Evolutionary conservation across 306 rosid genomes (phyloP), one percentile per base, ranked within the genome.

Genomic region (Echinosophora koreensis): DNA sequence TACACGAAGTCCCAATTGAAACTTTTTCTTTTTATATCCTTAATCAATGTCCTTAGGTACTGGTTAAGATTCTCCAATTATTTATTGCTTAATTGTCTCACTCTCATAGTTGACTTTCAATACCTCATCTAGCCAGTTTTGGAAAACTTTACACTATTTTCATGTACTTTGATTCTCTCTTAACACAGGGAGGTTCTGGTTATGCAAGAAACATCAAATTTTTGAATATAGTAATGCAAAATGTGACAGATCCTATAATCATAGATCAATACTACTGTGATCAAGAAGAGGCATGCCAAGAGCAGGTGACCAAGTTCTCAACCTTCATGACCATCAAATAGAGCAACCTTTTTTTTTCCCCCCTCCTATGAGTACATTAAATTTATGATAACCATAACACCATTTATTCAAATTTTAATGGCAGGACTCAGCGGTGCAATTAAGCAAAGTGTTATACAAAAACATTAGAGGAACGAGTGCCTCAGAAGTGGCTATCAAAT

Each of bases 261-360:
- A 87, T 94, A 66, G 88, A 94, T 60, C 98, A 94, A 86, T 52
- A 90, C 78, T 94, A 93, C 22, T 93, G 98, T 72, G 97, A 91
- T 76, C 89, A 83, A 69, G 41, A 81, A 0, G 0, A 9, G 17
- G 77, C 94, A 71, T 94, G 98, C 73, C 41, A 39, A 13, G 86
- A 88, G 46, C 82, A 90, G 91, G 96, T 89, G 72, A 84, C 22
- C 28, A 37, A 76, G 0, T 16, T 46, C 49, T 52, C 38, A 67
- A 37, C 13, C 57, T 14, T 8, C 18, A 46, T 6, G 4, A 8
- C 54, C 39, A 44, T 75, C 46, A 42, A 44, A 32, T 41, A 46
- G 14, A 46, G 12, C 9, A 63, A 15, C 32, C 46, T 32, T 17
- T 38, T 12, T 8, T 22, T 11, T 39, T n/a, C n/a, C n/a, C n/a